These are phyloP conservation scores for Marchantia paleacea DNA, from an alignment of 225 moss, liverwort and hornwort species.

Conservation along the genomic window DNA sequence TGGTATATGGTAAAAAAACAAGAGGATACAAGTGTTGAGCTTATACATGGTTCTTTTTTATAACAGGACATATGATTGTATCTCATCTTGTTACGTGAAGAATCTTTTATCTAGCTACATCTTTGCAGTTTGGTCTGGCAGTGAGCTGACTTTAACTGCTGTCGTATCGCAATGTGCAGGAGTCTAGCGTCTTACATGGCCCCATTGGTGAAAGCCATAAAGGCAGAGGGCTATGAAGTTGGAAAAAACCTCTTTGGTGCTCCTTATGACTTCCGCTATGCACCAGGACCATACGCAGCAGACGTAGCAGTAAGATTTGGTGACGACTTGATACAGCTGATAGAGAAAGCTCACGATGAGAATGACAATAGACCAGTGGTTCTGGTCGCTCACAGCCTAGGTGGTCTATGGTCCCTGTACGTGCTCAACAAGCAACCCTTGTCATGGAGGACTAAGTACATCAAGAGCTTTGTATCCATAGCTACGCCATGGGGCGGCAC, in stretches of 20 bases:
- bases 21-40: no score
- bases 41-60: no score
- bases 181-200: conserved; percentile 67
- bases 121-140: neutral
- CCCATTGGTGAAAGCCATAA: conserved; percentile 57
- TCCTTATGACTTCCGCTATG: conserved; percentile 90
- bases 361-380: conserved; percentile 64
- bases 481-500: conserved; percentile 82
- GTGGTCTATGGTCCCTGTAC: conserved; percentile 75
- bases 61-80: no score
- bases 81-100: no score
- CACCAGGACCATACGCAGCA: conserved; percentile 82
- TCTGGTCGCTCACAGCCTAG: conserved; percentile 74
- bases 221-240: conserved; percentile 56
- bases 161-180: conserved; percentile 35
- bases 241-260: conserved; percentile 76
- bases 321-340: conserved; percentile 60
- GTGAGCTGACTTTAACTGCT: neutral
- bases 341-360: conserved; percentile 54
- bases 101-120: no score
- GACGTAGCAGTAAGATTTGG: conserved; percentile 57
- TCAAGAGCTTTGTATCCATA: conserved; percentile 71
- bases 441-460: conserved; percentile 55
- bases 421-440: conserved; percentile 71
- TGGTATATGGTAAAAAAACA: no score